These are phyloP conservation scores for Erythrobasidium yunnanense DNA, from an alignment of 768 basidiomycete species.

Conservation along the genomic window DNA sequence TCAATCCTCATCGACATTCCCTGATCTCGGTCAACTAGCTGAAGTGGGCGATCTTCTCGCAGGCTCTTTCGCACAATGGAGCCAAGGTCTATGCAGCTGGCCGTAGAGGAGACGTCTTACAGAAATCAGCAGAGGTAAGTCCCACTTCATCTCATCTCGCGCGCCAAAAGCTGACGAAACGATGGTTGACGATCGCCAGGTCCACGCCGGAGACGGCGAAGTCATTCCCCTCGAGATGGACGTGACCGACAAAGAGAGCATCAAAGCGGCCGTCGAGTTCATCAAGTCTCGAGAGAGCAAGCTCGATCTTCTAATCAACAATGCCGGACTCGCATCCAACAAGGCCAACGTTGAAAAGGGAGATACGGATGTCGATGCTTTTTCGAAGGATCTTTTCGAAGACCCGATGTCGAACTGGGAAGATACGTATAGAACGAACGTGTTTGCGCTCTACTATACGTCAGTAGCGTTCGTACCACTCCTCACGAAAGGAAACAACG, in stretches of 20 bases:
- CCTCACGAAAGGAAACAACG: conserved; percentile 6
- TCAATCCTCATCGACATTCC: too few relatives aligned
- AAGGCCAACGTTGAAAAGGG: background rate
- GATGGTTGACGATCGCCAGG: background rate
- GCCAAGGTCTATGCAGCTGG: conserved; percentile 21
- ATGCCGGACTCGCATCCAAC: conserved; percentile 7
- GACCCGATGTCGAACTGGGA: background rate
- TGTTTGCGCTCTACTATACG: background rate
- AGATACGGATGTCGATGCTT: background rate
- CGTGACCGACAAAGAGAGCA: background rate
- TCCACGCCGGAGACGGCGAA: background rate
- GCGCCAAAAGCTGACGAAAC: too few relatives aligned
- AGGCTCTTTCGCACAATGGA: conserved; percentile 16
- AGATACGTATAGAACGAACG: conserved; percentile 12
- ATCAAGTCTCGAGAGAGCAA: conserved; percentile 16
- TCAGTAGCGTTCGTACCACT: conserved; percentile 9
- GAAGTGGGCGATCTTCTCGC: too few relatives aligned
- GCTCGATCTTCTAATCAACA: conserved; percentile 19
- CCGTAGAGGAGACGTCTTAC: background rate
- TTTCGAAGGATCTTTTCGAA: conserved; percentile 2
- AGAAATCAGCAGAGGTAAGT: conserved; percentile 7
- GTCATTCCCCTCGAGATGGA: conserved; percentile 18
- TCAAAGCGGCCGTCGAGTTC: background rate
- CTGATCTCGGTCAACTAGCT: too few relatives aligned
- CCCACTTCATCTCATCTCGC: too few relatives aligned